Evolutionary conservation across 1,139 yeast genomes (phyloP).

Genomic region (Yamadazyma atmosphaerica): DNA sequence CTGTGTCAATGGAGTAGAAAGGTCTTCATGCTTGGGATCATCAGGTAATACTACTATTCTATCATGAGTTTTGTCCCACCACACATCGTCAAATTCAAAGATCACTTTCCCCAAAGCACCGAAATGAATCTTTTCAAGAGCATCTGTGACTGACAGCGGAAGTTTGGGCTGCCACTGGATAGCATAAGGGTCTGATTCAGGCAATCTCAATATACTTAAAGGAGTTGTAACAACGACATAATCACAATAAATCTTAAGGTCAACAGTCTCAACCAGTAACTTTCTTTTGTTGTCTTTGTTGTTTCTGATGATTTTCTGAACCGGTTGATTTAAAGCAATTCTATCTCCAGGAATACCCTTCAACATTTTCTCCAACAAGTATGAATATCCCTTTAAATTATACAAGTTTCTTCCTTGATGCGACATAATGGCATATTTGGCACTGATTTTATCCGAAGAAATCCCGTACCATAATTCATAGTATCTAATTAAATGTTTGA

Average conservation of each 20-base stretch:
- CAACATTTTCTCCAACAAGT: conserved; percentile 47
- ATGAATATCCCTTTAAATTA: conserved; percentile 59
- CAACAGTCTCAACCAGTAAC: conserved; percentile 21
- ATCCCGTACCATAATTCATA: conserved; percentile 81
- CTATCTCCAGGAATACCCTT: conserved; percentile 37
- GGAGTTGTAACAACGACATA: conserved; percentile 75
- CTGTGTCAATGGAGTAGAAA: conserved; percentile 26
- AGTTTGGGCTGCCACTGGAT: conserved; percentile 63
- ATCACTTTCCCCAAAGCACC: conserved; percentile 79
- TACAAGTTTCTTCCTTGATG: conserved; percentile 76
- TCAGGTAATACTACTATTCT: conserved; percentile 49
- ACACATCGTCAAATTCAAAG: conserved; percentile 63
- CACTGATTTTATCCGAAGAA: conserved; percentile 64
- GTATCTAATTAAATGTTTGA: conserved; percentile 53
- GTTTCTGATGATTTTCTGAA: conserved; percentile 38
- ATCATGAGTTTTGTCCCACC: conserved; percentile 64
- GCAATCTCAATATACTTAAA: conserved; percentile 58
- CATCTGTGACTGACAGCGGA: conserved; percentile 44
- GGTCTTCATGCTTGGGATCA: conserved; percentile 16
- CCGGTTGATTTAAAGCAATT: conserved; percentile 48
- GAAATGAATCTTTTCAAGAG: conserved; percentile 56
- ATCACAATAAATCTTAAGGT: conserved; percentile 35
- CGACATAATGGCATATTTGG: conserved; percentile 63
- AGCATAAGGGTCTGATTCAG: conserved; percentile 36
- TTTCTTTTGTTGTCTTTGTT: conserved; percentile 14